Conservation (phyloP, 805 yeast species). For the Candida loeiensis region DNA sequence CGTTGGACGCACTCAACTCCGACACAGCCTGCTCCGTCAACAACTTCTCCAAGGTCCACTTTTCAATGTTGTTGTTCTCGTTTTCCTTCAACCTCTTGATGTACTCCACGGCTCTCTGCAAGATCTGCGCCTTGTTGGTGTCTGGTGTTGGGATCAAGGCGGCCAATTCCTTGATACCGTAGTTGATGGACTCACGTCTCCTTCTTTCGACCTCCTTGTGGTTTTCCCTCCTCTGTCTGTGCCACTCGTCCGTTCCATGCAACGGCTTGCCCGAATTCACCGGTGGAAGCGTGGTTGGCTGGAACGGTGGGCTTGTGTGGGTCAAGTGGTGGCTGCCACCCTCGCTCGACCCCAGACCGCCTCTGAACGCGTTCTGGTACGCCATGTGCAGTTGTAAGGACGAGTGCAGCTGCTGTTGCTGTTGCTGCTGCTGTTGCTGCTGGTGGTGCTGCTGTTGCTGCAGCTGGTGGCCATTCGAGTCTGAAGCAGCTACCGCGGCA, state of each 20-base stretch:
- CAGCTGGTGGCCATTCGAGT: slow-evolving; percentile 9
- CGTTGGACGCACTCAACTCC: slow-evolving; percentile 81
- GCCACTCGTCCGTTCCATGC: slow-evolving; percentile 84
- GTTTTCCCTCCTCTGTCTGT: slow-evolving; percentile 74
- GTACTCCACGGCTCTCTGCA: slow-evolving; percentile 84
- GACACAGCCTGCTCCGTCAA: slow-evolving; percentile 87
- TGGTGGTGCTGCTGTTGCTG: slow-evolving; percentile 12
- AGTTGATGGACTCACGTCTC: slow-evolving; percentile 82
- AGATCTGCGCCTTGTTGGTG: slow-evolving; percentile 85
- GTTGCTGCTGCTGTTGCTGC: slow-evolving; percentile 19
- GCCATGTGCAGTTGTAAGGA: slow-evolving; percentile 14
- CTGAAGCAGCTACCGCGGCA: slow-evolving; percentile 23
- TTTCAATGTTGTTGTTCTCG: slow-evolving; percentile 84
- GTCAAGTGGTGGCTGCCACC: slow-evolving; percentile 14
- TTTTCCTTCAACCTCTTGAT: slow-evolving; percentile 86
- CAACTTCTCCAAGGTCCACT: slow-evolving; percentile 92
- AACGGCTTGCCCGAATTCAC: slow-evolving; percentile 44
- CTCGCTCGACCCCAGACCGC: slow-evolving; percentile 16
- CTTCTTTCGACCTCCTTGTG: slow-evolving; percentile 96
- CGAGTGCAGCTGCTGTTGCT: slow-evolving; percentile 11
- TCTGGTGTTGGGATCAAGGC: slow-evolving; percentile 77
- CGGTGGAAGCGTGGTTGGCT: slow-evolving; percentile 34
- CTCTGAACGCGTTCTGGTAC: slow-evolving; percentile 18
- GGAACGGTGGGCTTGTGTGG: slow-evolving; percentile 19
- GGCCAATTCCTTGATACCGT: slow-evolving; percentile 80